These are phyloP conservation scores for Xylaria grammica DNA, from an alignment of 495 filamentous ascomycete genomes.

Conservation along the genomic window DNA sequence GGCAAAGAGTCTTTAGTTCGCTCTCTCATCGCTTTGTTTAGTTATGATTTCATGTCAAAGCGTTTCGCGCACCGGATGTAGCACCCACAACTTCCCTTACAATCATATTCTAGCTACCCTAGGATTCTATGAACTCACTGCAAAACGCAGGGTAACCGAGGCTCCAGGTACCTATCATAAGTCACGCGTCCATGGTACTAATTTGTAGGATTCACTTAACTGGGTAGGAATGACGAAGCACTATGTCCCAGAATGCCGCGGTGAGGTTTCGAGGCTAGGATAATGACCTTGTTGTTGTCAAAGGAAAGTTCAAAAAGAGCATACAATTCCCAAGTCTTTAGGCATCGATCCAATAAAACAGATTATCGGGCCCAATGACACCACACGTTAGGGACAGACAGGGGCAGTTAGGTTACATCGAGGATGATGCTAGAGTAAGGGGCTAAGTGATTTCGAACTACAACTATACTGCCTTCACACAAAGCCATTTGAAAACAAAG, in stretches of 20 bases:
- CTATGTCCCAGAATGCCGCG: not conserved
- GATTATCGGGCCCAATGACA: slow-evolving; percentile 12
- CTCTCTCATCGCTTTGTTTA: not conserved
- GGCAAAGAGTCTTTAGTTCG: not conserved
- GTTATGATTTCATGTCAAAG: not conserved
- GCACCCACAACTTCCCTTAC: not conserved
- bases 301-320: not conserved
- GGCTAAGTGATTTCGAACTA: slow-evolving; percentile 9
- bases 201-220: no score
- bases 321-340: not conserved
- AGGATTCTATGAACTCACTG: no score
- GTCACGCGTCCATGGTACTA: no score
- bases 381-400: not conserved
- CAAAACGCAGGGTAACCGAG: slow-evolving; percentile 1
- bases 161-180: no score
- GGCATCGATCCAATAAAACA: slow-evolving; percentile 10
- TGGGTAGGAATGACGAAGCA: not conserved
- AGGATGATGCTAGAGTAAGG: not conserved
- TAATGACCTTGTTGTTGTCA: not conserved
- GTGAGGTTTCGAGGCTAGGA: not conserved
- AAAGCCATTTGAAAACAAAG: no score
- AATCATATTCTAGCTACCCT: no score
- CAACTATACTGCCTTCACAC: slow-evolving; percentile 1
- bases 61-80: not conserved
- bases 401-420: slow-evolving; percentile 9